Percentiles rank a stretch among this genome's conserved stretches.
phyloP scores from a whole-genome alignment of 148 eudicot genomes.

The Vaccinium corymbosum region DNA sequence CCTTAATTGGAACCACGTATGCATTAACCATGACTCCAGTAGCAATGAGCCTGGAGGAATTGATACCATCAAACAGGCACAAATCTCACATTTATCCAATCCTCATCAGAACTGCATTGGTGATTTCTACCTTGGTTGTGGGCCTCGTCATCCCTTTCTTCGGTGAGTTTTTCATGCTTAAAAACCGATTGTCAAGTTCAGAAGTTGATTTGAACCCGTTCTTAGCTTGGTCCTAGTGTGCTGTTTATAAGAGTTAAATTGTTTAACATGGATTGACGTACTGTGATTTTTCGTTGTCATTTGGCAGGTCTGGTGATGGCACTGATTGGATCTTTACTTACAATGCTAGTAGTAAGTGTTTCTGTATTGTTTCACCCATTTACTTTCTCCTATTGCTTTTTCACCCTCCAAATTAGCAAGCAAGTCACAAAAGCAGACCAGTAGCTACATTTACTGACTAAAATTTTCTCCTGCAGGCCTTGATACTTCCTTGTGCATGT shows the following conservation, averaged over 20 bases:
- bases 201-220: background rate
- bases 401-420: background rate
- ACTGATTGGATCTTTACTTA: conserved; percentile 79
- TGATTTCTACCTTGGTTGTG: conserved; percentile 68
- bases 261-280: conserved; percentile 19
- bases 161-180: conserved; percentile 45
- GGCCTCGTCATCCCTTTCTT: conserved; percentile 79
- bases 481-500: conserved; percentile 65
- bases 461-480: conserved; percentile 29
- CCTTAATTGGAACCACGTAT: conserved; percentile 38
- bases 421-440: too few species aligned
- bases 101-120: conserved; percentile 79
- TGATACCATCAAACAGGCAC: conserved; percentile 60
- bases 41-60: conserved; percentile 89
- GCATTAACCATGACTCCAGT: conserved; percentile 83
- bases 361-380: background rate
- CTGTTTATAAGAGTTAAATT: conserved; percentile 18
- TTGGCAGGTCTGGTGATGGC: conserved; percentile 87
- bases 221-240: background rate
- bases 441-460: background rate
- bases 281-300: background rate
- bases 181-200: background rate
- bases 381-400: background rate
- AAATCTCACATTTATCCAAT: conserved; percentile 56
- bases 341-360: conserved; percentile 85